phyloP scores from a whole-genome alignment of 1,284 basidiomycete genomes.

The Bjerkandera adusta region DNA sequence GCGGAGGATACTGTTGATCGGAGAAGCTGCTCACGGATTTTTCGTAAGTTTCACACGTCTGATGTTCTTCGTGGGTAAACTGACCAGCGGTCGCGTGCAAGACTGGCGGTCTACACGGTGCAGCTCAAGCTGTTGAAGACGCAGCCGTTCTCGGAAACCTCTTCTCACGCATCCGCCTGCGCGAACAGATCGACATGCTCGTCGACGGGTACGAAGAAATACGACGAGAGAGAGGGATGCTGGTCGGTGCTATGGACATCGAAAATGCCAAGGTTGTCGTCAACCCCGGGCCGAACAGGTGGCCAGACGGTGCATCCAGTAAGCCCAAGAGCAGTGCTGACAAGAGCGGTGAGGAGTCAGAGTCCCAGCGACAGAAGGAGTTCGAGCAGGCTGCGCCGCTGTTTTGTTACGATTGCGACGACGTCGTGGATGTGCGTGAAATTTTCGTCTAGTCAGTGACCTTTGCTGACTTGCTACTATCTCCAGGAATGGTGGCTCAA shows the following conservation, averaged over 20 bases:
- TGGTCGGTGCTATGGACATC: constrained; percentile 15
- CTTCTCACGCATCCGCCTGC: constrained; percentile 20
- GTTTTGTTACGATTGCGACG: constrained; percentile 5
- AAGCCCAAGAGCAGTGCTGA: too few relatives aligned
- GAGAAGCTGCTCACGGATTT: constrained; percentile 13
- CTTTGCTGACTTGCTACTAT: too few relatives aligned
- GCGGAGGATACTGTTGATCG: constrained; percentile 9
- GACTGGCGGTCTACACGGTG: constrained; percentile 22
- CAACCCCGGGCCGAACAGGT: constrained; percentile 15
- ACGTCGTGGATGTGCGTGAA: constrained; percentile 4
- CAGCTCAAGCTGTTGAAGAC: constrained; percentile 27
- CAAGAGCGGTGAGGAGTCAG: constrained; percentile 14
- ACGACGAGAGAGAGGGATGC: constrained; percentile 16
- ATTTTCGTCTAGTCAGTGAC: too few relatives aligned
- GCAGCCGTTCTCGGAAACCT: constrained; percentile 27
- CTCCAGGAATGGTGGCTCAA: too few relatives aligned
- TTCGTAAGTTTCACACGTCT: constrained; percentile 2
- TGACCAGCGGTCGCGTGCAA: constrained; percentile 10
- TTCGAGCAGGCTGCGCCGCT: constrained; percentile 12
- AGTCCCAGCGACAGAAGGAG: constrained; percentile 14
- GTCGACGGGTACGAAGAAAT: constrained; percentile 26
- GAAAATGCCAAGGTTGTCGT: constrained; percentile 11
- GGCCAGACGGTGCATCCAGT: constrained; percentile 8
- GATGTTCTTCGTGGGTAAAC: not conserved
- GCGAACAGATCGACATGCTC: constrained; percentile 20